Evolutionary conservation across 2,329 filamentous ascomycete species (phyloP).

Genomic region (Onygenales sp.): DNA sequence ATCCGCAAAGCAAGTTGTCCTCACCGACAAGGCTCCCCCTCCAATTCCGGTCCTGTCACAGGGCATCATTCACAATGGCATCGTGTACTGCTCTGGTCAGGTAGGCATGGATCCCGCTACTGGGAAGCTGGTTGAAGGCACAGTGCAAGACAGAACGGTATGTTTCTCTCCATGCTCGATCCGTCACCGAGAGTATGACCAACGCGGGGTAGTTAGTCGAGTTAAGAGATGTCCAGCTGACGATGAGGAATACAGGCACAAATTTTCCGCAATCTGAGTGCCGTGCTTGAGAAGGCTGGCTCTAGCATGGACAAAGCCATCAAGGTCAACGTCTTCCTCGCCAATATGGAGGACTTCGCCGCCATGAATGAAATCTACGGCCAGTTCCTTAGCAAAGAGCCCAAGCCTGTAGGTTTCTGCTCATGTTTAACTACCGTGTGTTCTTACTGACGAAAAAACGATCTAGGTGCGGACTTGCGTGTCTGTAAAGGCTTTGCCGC

Average conservation of each 20-base stretch:
- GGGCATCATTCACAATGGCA: slow-evolving; percentile 52
- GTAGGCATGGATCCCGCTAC: slow-evolving; percentile 51
- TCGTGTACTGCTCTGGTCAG: slow-evolving; percentile 62
- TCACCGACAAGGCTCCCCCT: slow-evolving; percentile 41
- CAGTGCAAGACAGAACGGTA: slow-evolving; percentile 10
- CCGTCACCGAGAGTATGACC: no score
- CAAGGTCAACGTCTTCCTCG: slow-evolving; percentile 59
- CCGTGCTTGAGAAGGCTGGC: slow-evolving; percentile 52
- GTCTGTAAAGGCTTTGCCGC: slow-evolving; percentile 79
- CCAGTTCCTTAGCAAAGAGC: slow-evolving; percentile 40
- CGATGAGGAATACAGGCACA: slow-evolving; percentile 20
- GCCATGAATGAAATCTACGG: slow-evolving; percentile 81
- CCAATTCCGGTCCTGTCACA: slow-evolving; percentile 51
- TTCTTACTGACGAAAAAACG: neutral
- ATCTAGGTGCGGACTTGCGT: slow-evolving; percentile 65
- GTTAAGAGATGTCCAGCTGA: neutral
- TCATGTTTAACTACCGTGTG: neutral
- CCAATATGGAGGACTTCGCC: slow-evolving; percentile 56
- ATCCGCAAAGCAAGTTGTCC: slow-evolving; percentile 30
- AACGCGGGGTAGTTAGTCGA: no score
- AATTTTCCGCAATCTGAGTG: slow-evolving; percentile 49
- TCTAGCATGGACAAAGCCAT: slow-evolving; percentile 51
- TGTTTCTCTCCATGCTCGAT: neutral
- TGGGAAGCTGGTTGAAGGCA: slow-evolving; percentile 46
- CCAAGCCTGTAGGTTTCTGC: slow-evolving; percentile 6